Conservation (phyloP, 2,329 filamentous ascomycete genomes). For the Scedosporium dehoogii region DNA sequence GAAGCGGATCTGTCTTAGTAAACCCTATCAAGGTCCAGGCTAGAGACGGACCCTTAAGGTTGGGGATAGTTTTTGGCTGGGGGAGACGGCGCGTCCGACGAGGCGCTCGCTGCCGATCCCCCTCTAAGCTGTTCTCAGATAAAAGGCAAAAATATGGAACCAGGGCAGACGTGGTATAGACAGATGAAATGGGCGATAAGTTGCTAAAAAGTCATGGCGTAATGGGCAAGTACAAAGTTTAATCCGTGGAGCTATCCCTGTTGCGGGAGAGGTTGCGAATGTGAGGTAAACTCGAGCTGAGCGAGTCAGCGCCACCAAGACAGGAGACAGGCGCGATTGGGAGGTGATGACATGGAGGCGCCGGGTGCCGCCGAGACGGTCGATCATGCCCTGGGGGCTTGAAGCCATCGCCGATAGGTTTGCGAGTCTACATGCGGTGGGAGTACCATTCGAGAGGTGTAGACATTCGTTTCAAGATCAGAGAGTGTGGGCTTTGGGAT, state of each 20-base stretch:
- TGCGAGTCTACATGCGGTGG: no score
- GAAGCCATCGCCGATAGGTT: no score
- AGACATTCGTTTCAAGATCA: no score
- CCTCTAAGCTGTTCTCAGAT: no score
- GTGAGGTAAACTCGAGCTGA: neutral
- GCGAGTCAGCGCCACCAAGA: neutral
- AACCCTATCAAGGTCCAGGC: neutral
- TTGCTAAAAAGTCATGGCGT: neutral
- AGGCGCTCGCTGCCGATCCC: neutral
- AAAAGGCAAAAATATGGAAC: no score
- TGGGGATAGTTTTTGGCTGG: neutral
- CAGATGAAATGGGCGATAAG: no score
- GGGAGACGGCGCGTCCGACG: neutral
- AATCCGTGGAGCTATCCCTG: neutral
- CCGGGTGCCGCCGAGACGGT: neutral
- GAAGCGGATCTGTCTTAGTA: neutral
- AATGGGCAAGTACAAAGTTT: neutral
- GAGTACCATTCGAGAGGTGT: no score
- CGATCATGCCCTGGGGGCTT: no score
- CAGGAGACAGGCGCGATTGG: neutral
- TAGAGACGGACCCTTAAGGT: neutral
- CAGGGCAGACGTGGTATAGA: no score
- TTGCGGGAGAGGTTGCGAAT: neutral
- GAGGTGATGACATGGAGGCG: neutral
- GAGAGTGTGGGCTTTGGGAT: no score